phyloP scores from a whole-genome alignment of 2,329 filamentous ascomycete genomes.

The Didymella exigua region DNA sequence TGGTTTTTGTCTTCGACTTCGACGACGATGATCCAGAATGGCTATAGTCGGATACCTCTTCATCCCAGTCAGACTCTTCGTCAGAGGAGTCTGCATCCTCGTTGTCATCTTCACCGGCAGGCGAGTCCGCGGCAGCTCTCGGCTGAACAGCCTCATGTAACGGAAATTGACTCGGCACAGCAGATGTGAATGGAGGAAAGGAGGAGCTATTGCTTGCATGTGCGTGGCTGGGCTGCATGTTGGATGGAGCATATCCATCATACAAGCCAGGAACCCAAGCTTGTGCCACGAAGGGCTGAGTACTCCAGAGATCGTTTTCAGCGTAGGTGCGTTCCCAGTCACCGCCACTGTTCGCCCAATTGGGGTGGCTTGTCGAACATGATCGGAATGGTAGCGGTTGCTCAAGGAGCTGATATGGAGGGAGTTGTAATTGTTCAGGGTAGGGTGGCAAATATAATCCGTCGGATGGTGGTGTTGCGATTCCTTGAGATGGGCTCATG shows the following conservation, averaged over 20 bases:
- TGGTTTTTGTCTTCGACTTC: background rate
- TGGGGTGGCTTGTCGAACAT: slow-evolving; percentile 2
- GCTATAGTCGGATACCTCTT: slow-evolving; percentile 3
- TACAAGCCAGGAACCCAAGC: slow-evolving; percentile 6
- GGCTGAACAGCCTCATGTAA: background rate
- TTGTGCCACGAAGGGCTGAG: slow-evolving; percentile 7
- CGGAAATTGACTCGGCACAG: background rate
- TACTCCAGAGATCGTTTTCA: slow-evolving; percentile 3
- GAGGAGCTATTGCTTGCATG: background rate
- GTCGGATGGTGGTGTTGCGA: slow-evolving; percentile 17
- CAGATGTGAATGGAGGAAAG: background rate
- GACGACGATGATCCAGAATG: background rate
- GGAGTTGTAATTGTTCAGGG: slow-evolving; percentile 5
- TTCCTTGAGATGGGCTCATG: slow-evolving; percentile 6
- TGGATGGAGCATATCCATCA: background rate
- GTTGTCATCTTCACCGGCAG: background rate
- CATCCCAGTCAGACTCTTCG: slow-evolving; percentile 3
- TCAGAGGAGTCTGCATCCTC: background rate
- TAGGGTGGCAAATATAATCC: slow-evolving; percentile 19
- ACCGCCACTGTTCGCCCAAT: slow-evolving; percentile 1
- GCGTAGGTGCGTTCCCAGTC: slow-evolving; percentile 10
- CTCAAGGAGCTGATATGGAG: slow-evolving; percentile 5
- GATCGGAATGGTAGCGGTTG: slow-evolving; percentile 4
- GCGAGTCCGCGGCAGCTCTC: background rate
- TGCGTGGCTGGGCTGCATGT: background rate